Conservation (phyloP, 1,139 yeast species). For the Wickerhamomyces sp. region DNA sequence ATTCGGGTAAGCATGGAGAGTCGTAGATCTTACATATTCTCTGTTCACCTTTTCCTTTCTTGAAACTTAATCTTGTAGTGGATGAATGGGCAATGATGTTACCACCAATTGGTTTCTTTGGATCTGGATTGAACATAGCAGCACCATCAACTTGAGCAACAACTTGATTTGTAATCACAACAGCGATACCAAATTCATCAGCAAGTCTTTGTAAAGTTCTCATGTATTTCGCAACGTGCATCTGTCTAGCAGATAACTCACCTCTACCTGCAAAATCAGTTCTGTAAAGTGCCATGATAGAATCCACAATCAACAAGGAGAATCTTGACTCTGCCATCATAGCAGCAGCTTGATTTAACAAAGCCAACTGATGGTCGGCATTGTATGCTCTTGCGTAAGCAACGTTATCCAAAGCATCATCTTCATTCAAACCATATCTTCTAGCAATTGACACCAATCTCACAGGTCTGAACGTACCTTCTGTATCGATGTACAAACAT, state of each 20-base stretch:
- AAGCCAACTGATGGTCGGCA: constrained; percentile 90
- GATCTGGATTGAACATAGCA: constrained; percentile 86
- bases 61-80: constrained; percentile 84
- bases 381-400: constrained; percentile 97
- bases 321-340: constrained; percentile 95
- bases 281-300: constrained; percentile 93
- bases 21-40: constrained; percentile 93
- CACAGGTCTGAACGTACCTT: constrained; percentile 93
- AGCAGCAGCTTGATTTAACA: constrained; percentile 84
- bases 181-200: constrained; percentile 97
- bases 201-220: constrained; percentile 88
- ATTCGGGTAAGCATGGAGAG: constrained; percentile 92
- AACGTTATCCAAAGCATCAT: constrained; percentile 90
- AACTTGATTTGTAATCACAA: constrained; percentile 96
- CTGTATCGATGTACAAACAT: constrained; percentile 93
- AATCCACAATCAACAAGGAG: constrained; percentile 80
- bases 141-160: constrained; percentile 97
- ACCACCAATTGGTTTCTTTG: constrained; percentile 99
- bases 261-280: constrained; percentile 97
- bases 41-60: constrained; percentile 88
- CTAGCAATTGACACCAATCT: constrained; percentile 86
- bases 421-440: constrained; percentile 89
- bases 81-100: constrained; percentile 96
- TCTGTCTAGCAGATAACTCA: constrained; percentile 90
- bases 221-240: constrained; percentile 91